Base-by-base conservation (phyloP, 768 basidiomycete genomes). In the Boletus subcaerulescens region DNA sequence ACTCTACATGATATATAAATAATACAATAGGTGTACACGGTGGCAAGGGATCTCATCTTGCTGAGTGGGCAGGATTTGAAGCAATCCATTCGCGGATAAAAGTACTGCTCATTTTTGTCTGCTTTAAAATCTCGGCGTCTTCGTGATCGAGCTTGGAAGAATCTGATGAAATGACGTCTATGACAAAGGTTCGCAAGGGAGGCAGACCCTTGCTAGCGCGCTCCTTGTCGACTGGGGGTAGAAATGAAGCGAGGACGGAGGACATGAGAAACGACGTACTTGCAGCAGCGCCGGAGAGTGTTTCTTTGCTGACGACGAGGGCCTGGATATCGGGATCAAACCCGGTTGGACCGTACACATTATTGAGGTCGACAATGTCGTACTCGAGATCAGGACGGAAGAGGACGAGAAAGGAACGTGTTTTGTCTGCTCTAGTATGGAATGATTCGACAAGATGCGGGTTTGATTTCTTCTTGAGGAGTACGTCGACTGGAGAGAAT, bases 21-120 rank as follows among this genome's bases (percentile, higher is more conserved):
- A 50, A 59, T 55, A 63, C n/a, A 45, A 15, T 31, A 24, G 12
- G 24, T 45, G 31, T 60, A 55, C 39, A 56, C 12, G 4, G 13
- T 4, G 31, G 14, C n/a, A 11, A 17, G 26, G 14, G 22, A 46
- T 35, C 20, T 64, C 56, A 67, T 49, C 48, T 41, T 14, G 47
- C 8, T 11, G 50, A 32, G 45, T 45, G 46, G 24, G 39, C 13
- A 12, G n/a, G 45, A 14, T 50, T 65, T n/a, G 65, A 62, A 50
- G 53, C 84, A 57, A 99, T 87, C 93, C 94, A 96, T 60, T 87
- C 78, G 41, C 97, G 78, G 60, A 99, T 96, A 56, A 80, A 90
- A 8, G 94, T 96, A 66, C 93, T 97, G 68, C 97, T 93, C 81
- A 98, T 85, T 77, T 99, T 99, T 29, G 85, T 80, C 59, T 82